Conservation (phyloP, 2,329 filamentous ascomycete genomes). For the Penicillium aurantiogriseum region DNA sequence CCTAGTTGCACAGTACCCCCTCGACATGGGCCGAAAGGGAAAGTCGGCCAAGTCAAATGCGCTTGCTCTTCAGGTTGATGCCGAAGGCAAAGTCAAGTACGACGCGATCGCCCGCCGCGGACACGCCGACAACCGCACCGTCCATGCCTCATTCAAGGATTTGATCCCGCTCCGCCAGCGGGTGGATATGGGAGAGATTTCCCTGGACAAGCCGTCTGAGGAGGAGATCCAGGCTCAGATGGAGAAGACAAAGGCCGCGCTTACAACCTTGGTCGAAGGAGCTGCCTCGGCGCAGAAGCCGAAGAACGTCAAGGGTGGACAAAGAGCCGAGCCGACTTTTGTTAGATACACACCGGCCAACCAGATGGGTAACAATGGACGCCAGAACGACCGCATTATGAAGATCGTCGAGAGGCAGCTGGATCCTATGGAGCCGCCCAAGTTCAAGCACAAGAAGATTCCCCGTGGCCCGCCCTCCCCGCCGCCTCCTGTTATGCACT, state of each 20-base stretch:
- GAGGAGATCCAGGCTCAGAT: slow-evolving; percentile 82
- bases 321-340: slow-evolving; percentile 81
- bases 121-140: slow-evolving; percentile 76
- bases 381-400: slow-evolving; percentile 93
- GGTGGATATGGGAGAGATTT: slow-evolving; percentile 88
- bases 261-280: slow-evolving; percentile 77
- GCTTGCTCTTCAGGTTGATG: slow-evolving; percentile 86
- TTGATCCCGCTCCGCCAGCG: slow-evolving; percentile 90
- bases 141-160: slow-evolving; percentile 96
- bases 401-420: slow-evolving; percentile 94
- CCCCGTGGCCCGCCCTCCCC: slow-evolving; percentile 88
- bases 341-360: slow-evolving; percentile 94
- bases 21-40: slow-evolving; percentile 86
- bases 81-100: slow-evolving; percentile 91
- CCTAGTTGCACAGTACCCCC: slow-evolving; percentile 88
- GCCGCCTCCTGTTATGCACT: slow-evolving; percentile 91
- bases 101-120: slow-evolving; percentile 90
- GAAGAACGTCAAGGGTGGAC: slow-evolving; percentile 85
- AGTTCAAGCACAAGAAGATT: slow-evolving; percentile 99
- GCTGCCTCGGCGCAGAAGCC: slow-evolving; percentile 91
- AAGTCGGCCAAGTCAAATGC: slow-evolving; percentile 73
- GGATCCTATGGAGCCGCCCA: slow-evolving; percentile 95
- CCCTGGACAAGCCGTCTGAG: slow-evolving; percentile 76
- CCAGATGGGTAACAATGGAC: slow-evolving; percentile 85
- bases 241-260: slow-evolving; percentile 81